Conservation (phyloP, 75 land plant species). For the Chamaecyparis obtusa region DNA sequence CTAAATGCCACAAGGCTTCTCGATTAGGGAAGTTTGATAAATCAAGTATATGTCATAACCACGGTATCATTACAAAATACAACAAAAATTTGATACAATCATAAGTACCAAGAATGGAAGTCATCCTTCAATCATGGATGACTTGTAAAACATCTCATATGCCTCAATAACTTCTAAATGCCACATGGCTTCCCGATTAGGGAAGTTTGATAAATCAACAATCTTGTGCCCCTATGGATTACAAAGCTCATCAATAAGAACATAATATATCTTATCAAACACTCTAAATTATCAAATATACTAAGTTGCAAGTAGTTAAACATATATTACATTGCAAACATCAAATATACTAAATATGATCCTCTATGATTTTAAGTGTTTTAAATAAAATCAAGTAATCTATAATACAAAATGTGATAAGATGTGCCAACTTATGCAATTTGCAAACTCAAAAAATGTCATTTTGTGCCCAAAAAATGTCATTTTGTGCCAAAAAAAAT, state of each 20-base stretch:
- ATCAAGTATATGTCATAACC: conserved; percentile 18
- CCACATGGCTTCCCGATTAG: conserved; percentile 92
- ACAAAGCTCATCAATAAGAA: neutral
- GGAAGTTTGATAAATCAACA: conserved; percentile 76
- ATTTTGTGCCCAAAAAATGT: neutral
- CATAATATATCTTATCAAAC: neutral
- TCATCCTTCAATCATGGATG: conserved; percentile 16
- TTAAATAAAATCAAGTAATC: neutral
- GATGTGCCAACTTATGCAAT: neutral
- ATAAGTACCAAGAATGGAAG: neutral
- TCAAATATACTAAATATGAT: neutral
- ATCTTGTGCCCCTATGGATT: conserved; percentile 80
- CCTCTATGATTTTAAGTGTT: neutral
- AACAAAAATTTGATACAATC: neutral
- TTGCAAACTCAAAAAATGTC: neutral
- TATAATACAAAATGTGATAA: neutral
- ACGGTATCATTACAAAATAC: neutral
- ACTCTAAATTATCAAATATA: neutral
- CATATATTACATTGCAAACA: neutral
- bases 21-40: conserved; percentile 72
- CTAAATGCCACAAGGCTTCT: conserved; percentile 90
- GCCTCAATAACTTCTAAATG: conserved; percentile 87
- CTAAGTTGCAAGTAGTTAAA: neutral
- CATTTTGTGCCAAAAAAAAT: neutral
- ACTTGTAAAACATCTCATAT: conserved; percentile 64